A percentile compares a stretch with the other conserved stretches of the same genome.
These are phyloP conservation scores for Candida odintsovae DNA, from an alignment of 805 yeast genomes.

Conservation along the genomic window DNA sequence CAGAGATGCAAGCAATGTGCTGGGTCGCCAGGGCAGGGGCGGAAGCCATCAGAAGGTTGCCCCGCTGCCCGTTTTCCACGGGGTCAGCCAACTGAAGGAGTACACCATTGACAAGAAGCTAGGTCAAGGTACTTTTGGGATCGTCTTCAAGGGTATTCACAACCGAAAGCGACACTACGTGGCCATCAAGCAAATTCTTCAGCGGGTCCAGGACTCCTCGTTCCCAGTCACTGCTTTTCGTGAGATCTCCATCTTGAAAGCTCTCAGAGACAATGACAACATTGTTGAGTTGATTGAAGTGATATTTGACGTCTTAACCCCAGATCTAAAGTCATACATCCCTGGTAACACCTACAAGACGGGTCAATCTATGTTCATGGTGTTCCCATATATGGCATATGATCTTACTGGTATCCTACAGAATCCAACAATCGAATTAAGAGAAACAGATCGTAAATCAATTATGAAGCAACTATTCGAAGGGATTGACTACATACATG, in stretches of 20 bases:
- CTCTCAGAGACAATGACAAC: constrained; percentile 54
- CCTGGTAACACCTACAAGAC: constrained; percentile 9
- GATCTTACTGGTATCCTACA: constrained; percentile 88
- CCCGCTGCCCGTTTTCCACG: background rate
- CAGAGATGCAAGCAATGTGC: background rate
- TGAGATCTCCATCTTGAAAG: constrained; percentile 79
- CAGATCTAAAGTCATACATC: constrained; percentile 11
- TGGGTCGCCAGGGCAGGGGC: constrained; percentile 1
- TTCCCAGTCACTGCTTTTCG: constrained; percentile 94
- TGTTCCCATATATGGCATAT: constrained; percentile 86
- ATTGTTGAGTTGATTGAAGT: constrained; percentile 75
- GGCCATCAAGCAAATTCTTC: constrained; percentile 81
- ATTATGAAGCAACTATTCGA: constrained; percentile 69
- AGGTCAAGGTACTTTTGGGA: constrained; percentile 87
- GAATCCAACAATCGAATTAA: constrained; percentile 61
- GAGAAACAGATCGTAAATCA: constrained; percentile 71
- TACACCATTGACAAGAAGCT: constrained; percentile 37
- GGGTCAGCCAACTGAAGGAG: constrained; percentile 9
- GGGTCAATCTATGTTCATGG: constrained; percentile 60
- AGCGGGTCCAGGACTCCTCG: constrained; percentile 36
- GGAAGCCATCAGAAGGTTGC: background rate
- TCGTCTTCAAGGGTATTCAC: constrained; percentile 72
- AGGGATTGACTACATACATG: constrained; percentile 81
- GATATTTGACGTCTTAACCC: constrained; percentile 44
- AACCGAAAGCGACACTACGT: constrained; percentile 49